Base-by-base conservation (phyloP, 1,139 yeast species). In the Taphrina confusa region DNA sequence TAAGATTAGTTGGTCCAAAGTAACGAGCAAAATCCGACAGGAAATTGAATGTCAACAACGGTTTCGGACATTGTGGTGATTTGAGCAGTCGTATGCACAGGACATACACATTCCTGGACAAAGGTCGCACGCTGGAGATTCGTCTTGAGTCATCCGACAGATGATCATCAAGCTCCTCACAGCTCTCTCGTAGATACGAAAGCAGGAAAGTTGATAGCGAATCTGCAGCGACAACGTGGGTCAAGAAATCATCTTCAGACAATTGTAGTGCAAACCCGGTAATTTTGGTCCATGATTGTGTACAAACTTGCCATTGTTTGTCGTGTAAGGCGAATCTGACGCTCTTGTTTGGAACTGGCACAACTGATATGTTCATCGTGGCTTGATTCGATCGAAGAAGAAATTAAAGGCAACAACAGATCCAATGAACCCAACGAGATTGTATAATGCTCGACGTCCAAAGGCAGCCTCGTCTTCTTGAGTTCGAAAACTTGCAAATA, bases 391-490 rank as follows among this genome's bases (percentile, higher is more conserved):
- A 11, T 47, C 42, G 22, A 47, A 25, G 14, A 33, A 31, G 20
- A 47, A 20, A 16, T 47, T 47, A 42, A 47, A 47, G 8, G 42
- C 42, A 3, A 47, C 42, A 2, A 47, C 52, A 18, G 52, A 33
- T n/a, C 52, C 52, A 20, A 47, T 47, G 52, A 47, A 47, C 14
- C 52, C 58, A 14, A 54, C 23, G 25, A 54, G 49, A 20, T 54
- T 54, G 36, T 40, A 54, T 18, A 54, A 20, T 3, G 58, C 58
- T 12, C 28, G 42, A 3, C 58, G 50, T 12, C 51, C 58, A 25
- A 42, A 46, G 16, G 45, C 58, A 5, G 52, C 52, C 36, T 47
- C 52, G 51, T 54, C 58, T 27, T 54, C 58, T n/a, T 44, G 33
- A 23, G 49, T 42, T 12, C 49, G 36, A 18, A 54, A 54, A 4